Conservation (phyloP, 306 rosid genomes). For the Hippophae gyantsensis region DNA sequence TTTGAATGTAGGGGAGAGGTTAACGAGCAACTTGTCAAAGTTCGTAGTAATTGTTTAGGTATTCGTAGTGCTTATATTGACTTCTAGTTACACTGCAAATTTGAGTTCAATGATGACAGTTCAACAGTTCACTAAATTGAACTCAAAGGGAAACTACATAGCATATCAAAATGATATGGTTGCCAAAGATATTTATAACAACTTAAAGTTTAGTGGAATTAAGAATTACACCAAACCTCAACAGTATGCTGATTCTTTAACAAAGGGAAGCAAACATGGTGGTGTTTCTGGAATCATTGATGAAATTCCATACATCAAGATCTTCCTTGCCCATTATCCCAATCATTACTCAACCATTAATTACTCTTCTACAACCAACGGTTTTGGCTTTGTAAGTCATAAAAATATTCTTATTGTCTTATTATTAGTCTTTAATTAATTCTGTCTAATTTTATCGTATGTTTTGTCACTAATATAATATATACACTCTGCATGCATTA, state of each 20-base stretch:
- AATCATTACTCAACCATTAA: conserved; percentile 3
- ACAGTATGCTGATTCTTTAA: conserved; percentile 19
- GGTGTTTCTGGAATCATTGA: conserved; percentile 22
- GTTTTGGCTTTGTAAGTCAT: conserved; percentile 32
- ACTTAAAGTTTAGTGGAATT: not conserved
- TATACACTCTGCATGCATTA: too few relatives aligned
- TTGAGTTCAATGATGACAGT: conserved; percentile 17
- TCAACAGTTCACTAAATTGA: conserved; percentile 6
- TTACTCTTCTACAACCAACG: conserved; percentile 6
- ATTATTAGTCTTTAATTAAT: too few relatives aligned
- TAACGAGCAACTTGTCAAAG: conserved; percentile 6
- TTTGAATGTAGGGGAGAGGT: conserved; percentile 9
- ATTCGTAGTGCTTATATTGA: conserved; percentile 16
- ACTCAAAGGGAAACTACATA: not conserved
- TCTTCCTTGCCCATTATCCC: conserved; percentile 18
- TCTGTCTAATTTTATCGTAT: too few relatives aligned
- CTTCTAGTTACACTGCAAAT: conserved; percentile 19
- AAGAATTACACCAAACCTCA: not conserved
- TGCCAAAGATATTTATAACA: not conserved
- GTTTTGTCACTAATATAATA: too few relatives aligned
- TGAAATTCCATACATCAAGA: conserved; percentile 20
- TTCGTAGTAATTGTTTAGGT: conserved; percentile 18
- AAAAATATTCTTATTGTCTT: too few relatives aligned
- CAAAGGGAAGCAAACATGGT: conserved; percentile 18
- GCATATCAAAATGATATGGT: not conserved